phyloP scores from a whole-genome alignment of 768 basidiomycete genomes.

The Xerocomellus amylosporus region DNA sequence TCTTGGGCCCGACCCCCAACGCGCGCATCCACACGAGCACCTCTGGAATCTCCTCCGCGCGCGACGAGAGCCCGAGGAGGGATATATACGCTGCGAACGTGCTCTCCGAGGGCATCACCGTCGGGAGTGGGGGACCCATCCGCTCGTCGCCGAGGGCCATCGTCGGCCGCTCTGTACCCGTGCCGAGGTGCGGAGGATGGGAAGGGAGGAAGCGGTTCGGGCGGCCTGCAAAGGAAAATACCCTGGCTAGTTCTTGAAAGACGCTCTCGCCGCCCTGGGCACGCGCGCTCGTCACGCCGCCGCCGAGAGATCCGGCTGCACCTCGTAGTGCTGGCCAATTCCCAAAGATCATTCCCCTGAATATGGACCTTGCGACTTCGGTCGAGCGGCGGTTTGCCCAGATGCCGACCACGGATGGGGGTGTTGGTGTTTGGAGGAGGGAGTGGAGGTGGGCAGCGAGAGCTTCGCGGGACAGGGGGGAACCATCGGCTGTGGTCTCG shows the following conservation, averaged over 20 bases:
- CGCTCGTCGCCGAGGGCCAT: not conserved
- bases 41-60: slow-evolving; percentile 60
- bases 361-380: slow-evolving; percentile 49
- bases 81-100: slow-evolving; percentile 59
- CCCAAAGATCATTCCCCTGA: slow-evolving; percentile 55
- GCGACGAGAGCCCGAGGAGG: slow-evolving; percentile 51
- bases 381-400: slow-evolving; percentile 49
- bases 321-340: slow-evolving; percentile 46
- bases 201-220: slow-evolving; percentile 14
- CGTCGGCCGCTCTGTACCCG: slow-evolving; percentile 5
- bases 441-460: slow-evolving; percentile 8
- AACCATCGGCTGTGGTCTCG: not conserved
- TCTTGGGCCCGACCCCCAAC: slow-evolving; percentile 50
- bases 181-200: not conserved
- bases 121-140: slow-evolving; percentile 21
- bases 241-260: slow-evolving; percentile 20
- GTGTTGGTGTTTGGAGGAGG: slow-evolving; percentile 24
- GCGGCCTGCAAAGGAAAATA: slow-evolving; percentile 9
- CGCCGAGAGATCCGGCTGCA: slow-evolving; percentile 38
- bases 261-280: slow-evolving; percentile 14
- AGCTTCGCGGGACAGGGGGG: slow-evolving; percentile 2
- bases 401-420: slow-evolving; percentile 34
- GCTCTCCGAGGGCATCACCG: slow-evolving; percentile 48
- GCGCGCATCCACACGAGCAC: slow-evolving; percentile 73
- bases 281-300: slow-evolving; percentile 21